Evolutionary conservation across 352 stramenopile species (phyloP), one percentile per base, ranked within the genome.

Genomic region (Saprolegnia parasitica): DNA sequence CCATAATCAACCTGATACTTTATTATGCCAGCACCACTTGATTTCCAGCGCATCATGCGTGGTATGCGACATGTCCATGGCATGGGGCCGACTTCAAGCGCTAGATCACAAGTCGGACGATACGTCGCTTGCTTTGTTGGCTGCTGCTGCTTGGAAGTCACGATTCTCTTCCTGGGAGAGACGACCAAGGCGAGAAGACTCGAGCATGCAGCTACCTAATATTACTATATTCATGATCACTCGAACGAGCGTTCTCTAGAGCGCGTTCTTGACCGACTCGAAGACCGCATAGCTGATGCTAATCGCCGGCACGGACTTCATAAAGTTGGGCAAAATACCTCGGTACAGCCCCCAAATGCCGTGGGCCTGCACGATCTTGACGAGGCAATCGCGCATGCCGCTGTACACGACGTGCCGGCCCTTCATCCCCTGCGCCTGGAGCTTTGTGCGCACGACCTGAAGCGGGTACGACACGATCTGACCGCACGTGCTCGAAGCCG

Each of bases 231-330:
- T 35, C 29, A 35, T 35, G 29, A 6, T 35, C 29, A 35, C 29
- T 35, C 29, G 5, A 35, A 2, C 29, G 29, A 35, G 29, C 29
- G 29, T 35, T 35, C 29, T 23, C 50, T 70, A 70, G 40, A 70
- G 35, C 35, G 50, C 49, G 37, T 70, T 57, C 26, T 70, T 70
- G 26, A 70, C 63, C 24, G 39, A 55, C 55, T 70, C 63, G 42
- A 70, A 70, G 4, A 56, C 46, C 20, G 63, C 63, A 39, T 70
- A 70, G 6, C 20, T 87, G 76, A 92, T 90, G 46, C 83, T 83
- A 42, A 94, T 89, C 32, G 83, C 90, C 64, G 84, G 86, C 68
- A 94, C 80, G 57, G 91, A 84, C 73, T 92, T 93, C 58, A 91
- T 80, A 66, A 90, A 88, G 65, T 92, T 93, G 21, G 84, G 82